These are phyloP conservation scores for Mucor lusitanicus DNA, from an alignment of 371 early-diverging fungal species.

Conservation along the genomic window DNA sequence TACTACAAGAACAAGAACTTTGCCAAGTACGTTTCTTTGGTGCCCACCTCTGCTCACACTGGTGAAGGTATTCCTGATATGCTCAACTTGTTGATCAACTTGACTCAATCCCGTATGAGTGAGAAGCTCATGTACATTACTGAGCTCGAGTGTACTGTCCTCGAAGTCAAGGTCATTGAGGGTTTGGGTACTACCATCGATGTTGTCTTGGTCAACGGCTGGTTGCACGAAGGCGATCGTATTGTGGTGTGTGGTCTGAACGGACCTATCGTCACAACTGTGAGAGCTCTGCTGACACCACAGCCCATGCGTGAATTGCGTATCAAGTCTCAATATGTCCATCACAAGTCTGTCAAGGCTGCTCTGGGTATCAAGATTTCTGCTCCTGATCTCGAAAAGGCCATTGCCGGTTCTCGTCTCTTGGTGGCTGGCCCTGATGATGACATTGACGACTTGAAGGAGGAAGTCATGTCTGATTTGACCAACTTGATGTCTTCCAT, in stretches of 20 bases:
- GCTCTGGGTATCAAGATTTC: slow-evolving; percentile 98
- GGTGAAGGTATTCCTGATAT: slow-evolving; percentile 99
- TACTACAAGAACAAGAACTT: slow-evolving; percentile 98
- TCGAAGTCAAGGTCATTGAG: slow-evolving; percentile 99
- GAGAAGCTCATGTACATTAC: slow-evolving; percentile 95
- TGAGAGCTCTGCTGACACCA: slow-evolving; percentile 97
- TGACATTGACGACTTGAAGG: slow-evolving; percentile 93
- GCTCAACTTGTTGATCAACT: slow-evolving; percentile 89
- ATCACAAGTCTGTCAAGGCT: slow-evolving; percentile 98
- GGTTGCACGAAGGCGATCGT: slow-evolving; percentile 96
- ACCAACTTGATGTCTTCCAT: slow-evolving; percentile 75
- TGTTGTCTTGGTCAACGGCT: slow-evolving; percentile 98
- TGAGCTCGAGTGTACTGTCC: slow-evolving; percentile 97
- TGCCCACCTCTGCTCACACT: slow-evolving; percentile 99
- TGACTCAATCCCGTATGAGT: slow-evolving; percentile 97
- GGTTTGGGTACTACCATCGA: slow-evolving; percentile 99
- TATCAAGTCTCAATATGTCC: slow-evolving; percentile 95
- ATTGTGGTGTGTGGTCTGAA: slow-evolving; percentile 97
- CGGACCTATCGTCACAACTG: slow-evolving; percentile 96
- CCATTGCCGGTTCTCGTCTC: slow-evolving; percentile 98
- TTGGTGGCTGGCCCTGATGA: slow-evolving; percentile 95
- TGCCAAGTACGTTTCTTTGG: slow-evolving; percentile 95
- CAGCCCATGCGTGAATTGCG: slow-evolving; percentile 99
- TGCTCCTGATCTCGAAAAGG: slow-evolving; percentile 97
- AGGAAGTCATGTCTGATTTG: slow-evolving; percentile 94